Evolutionary conservation across 2,329 filamentous ascomycete genomes (phyloP).

Genomic region (Alternaria alternata): DNA sequence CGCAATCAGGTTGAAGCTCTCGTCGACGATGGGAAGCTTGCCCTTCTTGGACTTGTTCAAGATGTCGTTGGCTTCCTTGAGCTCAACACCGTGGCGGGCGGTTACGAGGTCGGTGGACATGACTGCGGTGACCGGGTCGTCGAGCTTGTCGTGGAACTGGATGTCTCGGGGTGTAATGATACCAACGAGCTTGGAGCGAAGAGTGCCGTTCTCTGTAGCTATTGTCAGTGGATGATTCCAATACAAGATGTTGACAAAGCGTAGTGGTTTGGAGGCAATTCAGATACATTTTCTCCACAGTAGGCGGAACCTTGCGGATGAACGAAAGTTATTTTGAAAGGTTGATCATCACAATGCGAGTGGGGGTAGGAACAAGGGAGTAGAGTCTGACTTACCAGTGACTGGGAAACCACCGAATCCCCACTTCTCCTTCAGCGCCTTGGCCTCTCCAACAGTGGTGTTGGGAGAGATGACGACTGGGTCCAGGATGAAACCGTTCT

Average conservation of each 20-base stretch:
- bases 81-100: conserved; percentile 80
- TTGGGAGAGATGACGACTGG: conserved; percentile 88
- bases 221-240: conserved; percentile 31
- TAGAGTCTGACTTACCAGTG: conserved; percentile 75
- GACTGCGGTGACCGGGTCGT: conserved; percentile 80
- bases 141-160: conserved; percentile 85
- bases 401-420: conserved; percentile 98
- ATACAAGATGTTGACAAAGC: conserved; percentile 5
- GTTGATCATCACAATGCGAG: conserved; percentile 75
- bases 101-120: conserved; percentile 97
- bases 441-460: conserved; percentile 90
- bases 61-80: conserved; percentile 90
- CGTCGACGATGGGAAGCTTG: conserved; percentile 92
- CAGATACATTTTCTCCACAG: conserved; percentile 76
- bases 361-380: conserved; percentile 14
- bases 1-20: conserved; percentile 74
- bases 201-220: conserved; percentile 80
- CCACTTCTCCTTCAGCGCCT: conserved; percentile 95
- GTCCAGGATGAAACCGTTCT: conserved; percentile 98
- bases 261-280: conserved; percentile 37
- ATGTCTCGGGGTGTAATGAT: conserved; percentile 98
- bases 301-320: conserved; percentile 92
- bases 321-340: conserved; percentile 97
- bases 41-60: conserved; percentile 97
- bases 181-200: conserved; percentile 94